phyloP scores from a whole-genome alignment of 352 stramenopile species.

The Phytophthora podocarpi region DNA sequence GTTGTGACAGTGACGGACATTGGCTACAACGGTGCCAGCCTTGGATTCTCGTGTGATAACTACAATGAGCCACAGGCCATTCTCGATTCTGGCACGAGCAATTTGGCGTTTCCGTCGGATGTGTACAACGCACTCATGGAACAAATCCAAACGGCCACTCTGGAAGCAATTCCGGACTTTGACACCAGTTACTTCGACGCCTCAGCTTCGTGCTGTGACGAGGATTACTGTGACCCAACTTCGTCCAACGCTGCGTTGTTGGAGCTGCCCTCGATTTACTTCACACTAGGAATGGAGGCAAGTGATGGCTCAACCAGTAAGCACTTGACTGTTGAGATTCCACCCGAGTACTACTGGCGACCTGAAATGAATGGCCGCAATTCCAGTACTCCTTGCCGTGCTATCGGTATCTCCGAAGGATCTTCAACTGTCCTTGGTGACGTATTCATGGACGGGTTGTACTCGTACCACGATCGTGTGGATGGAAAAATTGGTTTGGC shows the following conservation, averaged over 20 bases:
- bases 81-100: slow-evolving; percentile 84
- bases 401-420: slow-evolving; percentile 80
- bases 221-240: slow-evolving; percentile 74
- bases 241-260: slow-evolving; percentile 55
- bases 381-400: slow-evolving; percentile 58
- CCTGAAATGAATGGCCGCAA: slow-evolving; percentile 78
- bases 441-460: slow-evolving; percentile 88
- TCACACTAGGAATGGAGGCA: slow-evolving; percentile 67
- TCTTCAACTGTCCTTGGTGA: slow-evolving; percentile 72
- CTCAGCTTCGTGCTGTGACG: slow-evolving; percentile 63
- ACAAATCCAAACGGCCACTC: slow-evolving; percentile 65
- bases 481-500: slow-evolving; percentile 70
- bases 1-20: slow-evolving; percentile 80
- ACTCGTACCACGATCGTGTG: slow-evolving; percentile 74
- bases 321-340: slow-evolving; percentile 82
- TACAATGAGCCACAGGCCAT: slow-evolving; percentile 85
- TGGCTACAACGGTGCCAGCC: slow-evolving; percentile 61
- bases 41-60: slow-evolving; percentile 62
- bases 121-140: slow-evolving; percentile 81
- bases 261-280: slow-evolving; percentile 77
- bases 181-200: slow-evolving; percentile 77
- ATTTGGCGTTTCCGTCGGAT: slow-evolving; percentile 74
- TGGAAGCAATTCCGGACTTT: slow-evolving; percentile 63
- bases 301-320: slow-evolving; percentile 58
- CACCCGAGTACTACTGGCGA: slow-evolving; percentile 83